phyloP scores from a whole-genome alignment of 2,329 filamentous ascomycete species.

The Xylaria multiplex region DNA sequence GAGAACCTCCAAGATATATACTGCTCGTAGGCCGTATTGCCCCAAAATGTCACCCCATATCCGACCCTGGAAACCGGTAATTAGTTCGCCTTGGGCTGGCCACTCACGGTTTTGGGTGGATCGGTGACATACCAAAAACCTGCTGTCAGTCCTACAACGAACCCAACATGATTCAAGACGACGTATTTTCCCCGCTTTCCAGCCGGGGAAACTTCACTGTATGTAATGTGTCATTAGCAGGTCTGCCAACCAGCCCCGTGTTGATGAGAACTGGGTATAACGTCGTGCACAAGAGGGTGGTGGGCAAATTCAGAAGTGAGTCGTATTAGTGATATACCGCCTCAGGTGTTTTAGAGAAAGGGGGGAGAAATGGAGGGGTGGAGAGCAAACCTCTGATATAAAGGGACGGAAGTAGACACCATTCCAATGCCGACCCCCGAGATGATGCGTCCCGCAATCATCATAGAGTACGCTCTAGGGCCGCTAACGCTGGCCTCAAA shows the following conservation, averaged over 20 bases:
- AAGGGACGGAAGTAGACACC: slow-evolving; percentile 65
- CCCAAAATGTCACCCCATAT: slow-evolving; percentile 66
- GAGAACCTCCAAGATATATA: slow-evolving; percentile 64
- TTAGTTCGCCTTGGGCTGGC: background rate
- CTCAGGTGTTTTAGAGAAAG: background rate
- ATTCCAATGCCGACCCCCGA: slow-evolving; percentile 64
- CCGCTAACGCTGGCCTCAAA: slow-evolving; percentile 59
- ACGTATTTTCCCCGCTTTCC: slow-evolving; percentile 64
- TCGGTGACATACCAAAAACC: slow-evolving; percentile 62
- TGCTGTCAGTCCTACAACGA: slow-evolving; percentile 62
- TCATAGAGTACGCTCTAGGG: slow-evolving; percentile 55
- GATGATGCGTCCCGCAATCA: slow-evolving; percentile 62
- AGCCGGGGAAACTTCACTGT: slow-evolving; percentile 65
- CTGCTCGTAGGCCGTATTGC: slow-evolving; percentile 52
- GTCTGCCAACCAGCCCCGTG: background rate
- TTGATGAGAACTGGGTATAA: background rate
- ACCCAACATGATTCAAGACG: slow-evolving; percentile 68
- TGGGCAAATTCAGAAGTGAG: background rate
- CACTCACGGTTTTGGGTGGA: background rate
- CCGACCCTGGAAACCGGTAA: slow-evolving; percentile 57
- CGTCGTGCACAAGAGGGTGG: background rate
- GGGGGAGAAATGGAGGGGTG: background rate
- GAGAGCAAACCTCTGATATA: slow-evolving; percentile 62
- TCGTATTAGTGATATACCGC: background rate
- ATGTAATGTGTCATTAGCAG: slow-evolving; percentile 11